A percentile compares a stretch with the other conserved stretches of the same genome.
These are phyloP conservation scores for Juglanconis juglandina DNA, from an alignment of 2,329 filamentous ascomycete genomes.

Conservation along the genomic window DNA sequence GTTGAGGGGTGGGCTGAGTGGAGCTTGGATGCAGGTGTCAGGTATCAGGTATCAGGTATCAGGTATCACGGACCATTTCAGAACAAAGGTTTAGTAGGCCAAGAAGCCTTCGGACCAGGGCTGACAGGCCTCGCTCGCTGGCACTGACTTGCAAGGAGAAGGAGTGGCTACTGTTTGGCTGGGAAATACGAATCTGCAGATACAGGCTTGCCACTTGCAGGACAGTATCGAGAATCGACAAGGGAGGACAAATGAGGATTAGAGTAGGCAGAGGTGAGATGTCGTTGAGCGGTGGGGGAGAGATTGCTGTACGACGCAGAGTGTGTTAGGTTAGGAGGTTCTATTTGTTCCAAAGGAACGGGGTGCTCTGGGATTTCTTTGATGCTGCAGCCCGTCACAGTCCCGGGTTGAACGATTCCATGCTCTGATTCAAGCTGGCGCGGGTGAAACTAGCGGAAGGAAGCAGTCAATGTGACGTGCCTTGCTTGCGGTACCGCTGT, in stretches of 20 bases:
- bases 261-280: neutral
- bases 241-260: neutral
- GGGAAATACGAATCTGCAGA: neutral
- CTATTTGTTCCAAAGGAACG: too few relatives aligned
- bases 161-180: neutral
- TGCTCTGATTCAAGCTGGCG: neutral
- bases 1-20: neutral
- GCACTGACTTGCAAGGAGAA: too few relatives aligned
- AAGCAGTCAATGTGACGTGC: neutral
- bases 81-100: neutral
- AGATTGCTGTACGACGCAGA: neutral
- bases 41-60: neutral
- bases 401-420: neutral
- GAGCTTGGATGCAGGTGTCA: neutral
- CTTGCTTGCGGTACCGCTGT: neutral
- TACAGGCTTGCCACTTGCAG: neutral
- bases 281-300: neutral
- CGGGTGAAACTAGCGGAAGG: neutral
- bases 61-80: constrained; percentile 6
- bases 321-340: too few relatives aligned
- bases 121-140: neutral
- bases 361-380: neutral
- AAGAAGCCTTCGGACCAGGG: neutral
- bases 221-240: neutral
- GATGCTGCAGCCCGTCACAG: neutral